Conservation (phyloP, 2,329 filamentous ascomycete genomes). For the Fusarium keratoplasticum region DNA sequence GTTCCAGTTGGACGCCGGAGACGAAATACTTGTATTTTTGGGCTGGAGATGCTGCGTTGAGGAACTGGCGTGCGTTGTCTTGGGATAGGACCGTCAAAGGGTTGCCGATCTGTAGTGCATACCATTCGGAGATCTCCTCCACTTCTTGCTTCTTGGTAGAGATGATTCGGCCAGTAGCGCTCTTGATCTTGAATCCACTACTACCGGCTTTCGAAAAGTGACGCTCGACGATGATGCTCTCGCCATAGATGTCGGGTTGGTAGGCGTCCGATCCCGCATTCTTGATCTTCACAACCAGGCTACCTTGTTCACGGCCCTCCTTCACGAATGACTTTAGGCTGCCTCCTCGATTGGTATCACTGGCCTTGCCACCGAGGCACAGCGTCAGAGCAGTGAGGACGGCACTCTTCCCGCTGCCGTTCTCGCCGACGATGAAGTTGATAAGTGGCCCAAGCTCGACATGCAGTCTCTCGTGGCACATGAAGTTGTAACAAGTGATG, state of each 20-base stretch:
- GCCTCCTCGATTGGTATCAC: conserved; percentile 89
- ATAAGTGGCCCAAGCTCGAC: conserved; percentile 92
- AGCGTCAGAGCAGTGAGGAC: conserved; percentile 92
- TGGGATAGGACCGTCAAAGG: conserved; percentile 96
- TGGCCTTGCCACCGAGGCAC: conserved; percentile 94
- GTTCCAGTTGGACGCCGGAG: conserved; percentile 92
- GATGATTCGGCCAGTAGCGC: conserved; percentile 73
- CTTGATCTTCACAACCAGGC: conserved; percentile 86
- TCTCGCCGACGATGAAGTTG: conserved; percentile 98
- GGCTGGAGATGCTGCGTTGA: conserved; percentile 82
- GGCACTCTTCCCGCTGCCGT: conserved; percentile 97
- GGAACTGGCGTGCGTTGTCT: conserved; percentile 92
- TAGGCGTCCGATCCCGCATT: conserved; percentile 90
- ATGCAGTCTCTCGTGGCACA: conserved; percentile 89
- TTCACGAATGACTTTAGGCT: conserved; percentile 93
- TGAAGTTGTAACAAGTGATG: conserved; percentile 91
- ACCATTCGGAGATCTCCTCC: conserved; percentile 94
- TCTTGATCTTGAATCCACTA: conserved; percentile 90
- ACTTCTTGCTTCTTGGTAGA: conserved; percentile 88
- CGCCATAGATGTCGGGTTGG: conserved; percentile 83
- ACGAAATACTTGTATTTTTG: conserved; percentile 98
- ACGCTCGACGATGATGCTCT: conserved; percentile 90
- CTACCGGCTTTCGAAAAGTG: conserved; percentile 81
- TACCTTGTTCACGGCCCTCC: conserved; percentile 81
- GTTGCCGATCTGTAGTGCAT: conserved; percentile 94